phyloP scores from a whole-genome alignment of 768 basidiomycete genomes.

The Leccinum truebloodii region DNA sequence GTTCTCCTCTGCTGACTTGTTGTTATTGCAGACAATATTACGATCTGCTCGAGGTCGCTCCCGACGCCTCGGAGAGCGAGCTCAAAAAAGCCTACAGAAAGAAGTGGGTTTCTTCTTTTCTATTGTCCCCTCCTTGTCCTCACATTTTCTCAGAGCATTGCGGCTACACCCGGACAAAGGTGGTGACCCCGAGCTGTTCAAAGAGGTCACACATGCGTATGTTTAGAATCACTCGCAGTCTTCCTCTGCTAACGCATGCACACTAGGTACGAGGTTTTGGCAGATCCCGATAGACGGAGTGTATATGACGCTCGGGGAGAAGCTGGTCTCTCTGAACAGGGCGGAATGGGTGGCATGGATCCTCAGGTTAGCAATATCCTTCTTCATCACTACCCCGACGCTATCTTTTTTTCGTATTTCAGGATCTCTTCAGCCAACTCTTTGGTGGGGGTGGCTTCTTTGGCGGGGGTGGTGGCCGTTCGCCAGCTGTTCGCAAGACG shows the following conservation, averaged over 20 bases:
- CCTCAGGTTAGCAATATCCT: constrained; percentile 65
- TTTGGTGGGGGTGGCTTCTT: constrained; percentile 87
- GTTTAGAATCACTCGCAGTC: constrained; percentile 32
- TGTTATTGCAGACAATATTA: constrained; percentile 71
- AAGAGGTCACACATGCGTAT: constrained; percentile 94
- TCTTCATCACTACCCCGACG: not conserved
- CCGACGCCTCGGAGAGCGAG: constrained; percentile 77
- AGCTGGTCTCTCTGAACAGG: constrained; percentile 83
- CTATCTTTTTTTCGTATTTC: constrained; percentile 1
- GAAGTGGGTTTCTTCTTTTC: constrained; percentile 52
- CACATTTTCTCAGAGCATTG: constrained; percentile 57
- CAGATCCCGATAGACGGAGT: constrained; percentile 78
- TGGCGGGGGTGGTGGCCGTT: constrained; percentile 62
- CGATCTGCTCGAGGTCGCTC: constrained; percentile 85
- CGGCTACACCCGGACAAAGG: constrained; percentile 92
- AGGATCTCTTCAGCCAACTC: constrained; percentile 96
- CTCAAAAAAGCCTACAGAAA: constrained; percentile 96
- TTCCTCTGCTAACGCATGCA: constrained; percentile 2
- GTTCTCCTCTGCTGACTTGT: not conserved
- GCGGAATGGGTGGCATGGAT: constrained; percentile 95
- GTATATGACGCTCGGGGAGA: constrained; percentile 92
- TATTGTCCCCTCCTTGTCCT: constrained; percentile 6
- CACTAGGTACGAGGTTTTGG: constrained; percentile 88
- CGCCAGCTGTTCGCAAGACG: constrained; percentile 83
- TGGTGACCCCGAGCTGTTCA: constrained; percentile 95